Evolutionary conservation across 768 basidiomycete species (phyloP).

Genomic region (Lyophyllum atratum): DNA sequence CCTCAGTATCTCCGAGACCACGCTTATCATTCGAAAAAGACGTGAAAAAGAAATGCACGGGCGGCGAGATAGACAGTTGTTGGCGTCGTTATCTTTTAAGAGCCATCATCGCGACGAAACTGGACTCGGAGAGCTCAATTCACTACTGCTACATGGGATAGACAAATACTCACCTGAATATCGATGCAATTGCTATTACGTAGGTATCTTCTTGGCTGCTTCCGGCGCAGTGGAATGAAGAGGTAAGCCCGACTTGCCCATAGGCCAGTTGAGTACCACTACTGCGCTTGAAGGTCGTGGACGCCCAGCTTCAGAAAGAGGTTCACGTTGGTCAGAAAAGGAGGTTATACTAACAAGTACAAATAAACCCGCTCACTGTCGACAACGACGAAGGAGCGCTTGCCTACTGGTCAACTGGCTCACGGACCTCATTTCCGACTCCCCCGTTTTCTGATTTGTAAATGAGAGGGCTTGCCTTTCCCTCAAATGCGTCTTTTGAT

Average conservation of each 20-base stretch:
- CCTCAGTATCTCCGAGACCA: neutral
- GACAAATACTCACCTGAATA: too few relatives aligned
- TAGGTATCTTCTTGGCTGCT: too few relatives aligned
- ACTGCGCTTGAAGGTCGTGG: neutral
- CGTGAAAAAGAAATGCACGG: too few relatives aligned
- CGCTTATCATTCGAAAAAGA: neutral
- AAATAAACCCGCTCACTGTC: conserved; percentile 45
- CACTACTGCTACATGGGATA: too few relatives aligned
- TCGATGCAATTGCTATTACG: too few relatives aligned
- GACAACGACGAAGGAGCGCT: conserved; percentile 38
- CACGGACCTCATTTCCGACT: conserved; percentile 6
- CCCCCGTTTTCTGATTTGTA: neutral
- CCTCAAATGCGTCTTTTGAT: conserved; percentile 45
- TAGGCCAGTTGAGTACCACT: too few relatives aligned
- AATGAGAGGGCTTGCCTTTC: conserved; percentile 69
- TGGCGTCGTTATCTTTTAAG: too few relatives aligned
- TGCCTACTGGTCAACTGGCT: conserved; percentile 14
- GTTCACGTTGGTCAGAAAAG: neutral
- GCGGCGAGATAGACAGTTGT: too few relatives aligned
- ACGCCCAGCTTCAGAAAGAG: neutral
- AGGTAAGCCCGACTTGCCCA: too few relatives aligned
- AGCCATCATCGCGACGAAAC: too few relatives aligned
- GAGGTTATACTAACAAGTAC: conserved; percentile 29
- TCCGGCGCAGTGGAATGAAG: too few relatives aligned
- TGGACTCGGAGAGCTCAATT: too few relatives aligned